Percentiles rank a stretch among this genome's conserved stretches.
Evolutionary conservation across 441 rosid genomes (phyloP).

Genomic region (Croton setiger): DNA sequence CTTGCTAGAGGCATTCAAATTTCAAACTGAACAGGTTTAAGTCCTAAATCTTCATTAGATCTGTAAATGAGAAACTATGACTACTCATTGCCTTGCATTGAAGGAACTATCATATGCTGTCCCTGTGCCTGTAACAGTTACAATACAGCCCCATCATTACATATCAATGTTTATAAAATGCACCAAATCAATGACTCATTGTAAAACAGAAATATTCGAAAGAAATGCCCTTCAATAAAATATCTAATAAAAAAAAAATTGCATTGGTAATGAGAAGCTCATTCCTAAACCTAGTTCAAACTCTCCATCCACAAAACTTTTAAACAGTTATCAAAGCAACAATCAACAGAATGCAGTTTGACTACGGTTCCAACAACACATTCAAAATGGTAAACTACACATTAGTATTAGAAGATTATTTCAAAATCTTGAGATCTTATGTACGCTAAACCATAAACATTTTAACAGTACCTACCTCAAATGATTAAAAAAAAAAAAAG

Average conservation of each 20-base stretch:
- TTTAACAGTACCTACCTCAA: no score
- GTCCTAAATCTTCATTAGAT: constrained; percentile 24
- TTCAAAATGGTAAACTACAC: neutral
- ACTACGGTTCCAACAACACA: neutral
- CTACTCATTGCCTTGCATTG: constrained; percentile 49
- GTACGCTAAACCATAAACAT: no score
- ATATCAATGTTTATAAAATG: neutral
- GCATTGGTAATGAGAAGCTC: neutral
- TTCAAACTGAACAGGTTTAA: constrained; percentile 25
- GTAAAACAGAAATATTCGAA: neutral
- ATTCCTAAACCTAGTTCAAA: neutral
- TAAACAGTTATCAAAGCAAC: neutral
- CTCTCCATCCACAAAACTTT: neutral
- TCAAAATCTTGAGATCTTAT: neutral
- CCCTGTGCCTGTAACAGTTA: constrained; percentile 43
- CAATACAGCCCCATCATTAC: constrained; percentile 12
- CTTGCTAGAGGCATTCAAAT: constrained; percentile 20
- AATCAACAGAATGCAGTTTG: neutral
- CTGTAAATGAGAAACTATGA: constrained; percentile 14
- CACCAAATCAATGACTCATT: neutral
- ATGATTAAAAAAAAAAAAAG: no score
- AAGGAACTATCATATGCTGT: constrained; percentile 45
- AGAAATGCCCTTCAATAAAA: neutral
- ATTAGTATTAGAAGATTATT: neutral
- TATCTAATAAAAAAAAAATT: neutral